Conservation (phyloP, 2,329 filamentous ascomycete species). For the Didymosphaeria variabile region DNA sequence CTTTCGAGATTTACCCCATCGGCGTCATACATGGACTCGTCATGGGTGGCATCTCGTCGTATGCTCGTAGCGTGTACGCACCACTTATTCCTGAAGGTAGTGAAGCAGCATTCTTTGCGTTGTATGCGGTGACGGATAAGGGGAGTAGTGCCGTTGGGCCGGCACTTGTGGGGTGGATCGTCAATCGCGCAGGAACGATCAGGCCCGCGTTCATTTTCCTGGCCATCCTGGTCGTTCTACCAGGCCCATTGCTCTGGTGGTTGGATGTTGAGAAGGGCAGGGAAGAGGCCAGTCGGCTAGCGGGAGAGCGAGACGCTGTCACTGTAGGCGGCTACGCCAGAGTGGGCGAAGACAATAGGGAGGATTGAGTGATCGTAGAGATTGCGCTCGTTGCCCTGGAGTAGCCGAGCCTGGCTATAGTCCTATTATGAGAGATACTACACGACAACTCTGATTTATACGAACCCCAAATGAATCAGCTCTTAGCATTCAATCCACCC, state of each 20-base stretch:
- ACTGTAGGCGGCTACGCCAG: constrained; percentile 24
- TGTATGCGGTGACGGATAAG: constrained; percentile 96
- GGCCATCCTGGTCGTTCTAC: constrained; percentile 77
- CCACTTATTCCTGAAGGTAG: constrained; percentile 90
- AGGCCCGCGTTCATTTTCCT: constrained; percentile 82
- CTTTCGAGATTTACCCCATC: constrained; percentile 92
- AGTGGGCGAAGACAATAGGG: constrained; percentile 26
- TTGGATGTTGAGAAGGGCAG: constrained; percentile 74
- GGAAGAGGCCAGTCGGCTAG: constrained; percentile 44
- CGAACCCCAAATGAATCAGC: not conserved
- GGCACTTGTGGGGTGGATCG: constrained; percentile 87
- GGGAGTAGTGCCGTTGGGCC: constrained; percentile 91
- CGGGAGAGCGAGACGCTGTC: constrained; percentile 25
- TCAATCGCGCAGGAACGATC: constrained; percentile 66
- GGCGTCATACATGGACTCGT: constrained; percentile 88
- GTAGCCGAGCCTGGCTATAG: too few relatives aligned
- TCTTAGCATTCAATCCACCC: not conserved
- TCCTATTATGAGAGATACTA: too few relatives aligned
- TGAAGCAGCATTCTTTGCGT: constrained; percentile 91
- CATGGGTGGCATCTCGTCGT: constrained; percentile 84
- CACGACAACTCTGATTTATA: too few relatives aligned
- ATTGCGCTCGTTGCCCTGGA: too few relatives aligned
- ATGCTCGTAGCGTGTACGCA: constrained; percentile 88
- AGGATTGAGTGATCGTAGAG: constrained; percentile 15
- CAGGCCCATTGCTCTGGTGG: constrained; percentile 79